phyloP scores from a whole-genome alignment of 352 stramenopile genomes.

The Saprolegnia parasitica region DNA sequence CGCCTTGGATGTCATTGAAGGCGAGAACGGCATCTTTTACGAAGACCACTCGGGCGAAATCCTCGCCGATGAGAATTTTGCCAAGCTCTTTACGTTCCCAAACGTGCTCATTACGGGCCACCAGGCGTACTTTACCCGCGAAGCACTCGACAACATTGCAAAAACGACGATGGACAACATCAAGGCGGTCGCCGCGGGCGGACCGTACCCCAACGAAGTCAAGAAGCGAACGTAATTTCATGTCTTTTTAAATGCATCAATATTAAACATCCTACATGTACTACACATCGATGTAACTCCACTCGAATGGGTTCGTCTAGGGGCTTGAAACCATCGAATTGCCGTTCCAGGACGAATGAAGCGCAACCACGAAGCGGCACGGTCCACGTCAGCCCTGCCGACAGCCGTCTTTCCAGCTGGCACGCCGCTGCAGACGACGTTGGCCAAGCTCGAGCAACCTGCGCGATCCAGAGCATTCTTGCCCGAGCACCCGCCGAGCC shows the following conservation, averaged over 20 bases:
- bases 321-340: not conserved
- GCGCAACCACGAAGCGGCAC: not conserved
- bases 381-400: constrained; percentile 10
- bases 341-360: constrained; percentile 12
- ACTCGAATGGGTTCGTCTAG: not conserved
- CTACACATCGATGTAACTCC: not conserved
- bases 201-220: constrained; percentile 53
- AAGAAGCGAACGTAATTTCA: constrained; percentile 27
- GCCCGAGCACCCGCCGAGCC: not conserved
- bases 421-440: constrained; percentile 8
- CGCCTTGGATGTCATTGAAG: constrained; percentile 85
- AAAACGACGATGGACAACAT: constrained; percentile 74
- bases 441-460: not conserved
- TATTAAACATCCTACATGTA: not conserved
- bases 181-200: constrained; percentile 43
- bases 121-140: constrained; percentile 77
- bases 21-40: constrained; percentile 74
- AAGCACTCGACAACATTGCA: constrained; percentile 64
- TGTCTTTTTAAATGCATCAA: not conserved
- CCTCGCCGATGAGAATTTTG: constrained; percentile 63
- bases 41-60: constrained; percentile 60
- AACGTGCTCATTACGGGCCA: constrained; percentile 80
- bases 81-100: constrained; percentile 74
- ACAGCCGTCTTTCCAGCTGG: not conserved
- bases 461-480: not conserved